Evolutionary conservation across 2,329 filamentous ascomycete species (phyloP).

Genomic region (Colletotrichum tropicale): DNA sequence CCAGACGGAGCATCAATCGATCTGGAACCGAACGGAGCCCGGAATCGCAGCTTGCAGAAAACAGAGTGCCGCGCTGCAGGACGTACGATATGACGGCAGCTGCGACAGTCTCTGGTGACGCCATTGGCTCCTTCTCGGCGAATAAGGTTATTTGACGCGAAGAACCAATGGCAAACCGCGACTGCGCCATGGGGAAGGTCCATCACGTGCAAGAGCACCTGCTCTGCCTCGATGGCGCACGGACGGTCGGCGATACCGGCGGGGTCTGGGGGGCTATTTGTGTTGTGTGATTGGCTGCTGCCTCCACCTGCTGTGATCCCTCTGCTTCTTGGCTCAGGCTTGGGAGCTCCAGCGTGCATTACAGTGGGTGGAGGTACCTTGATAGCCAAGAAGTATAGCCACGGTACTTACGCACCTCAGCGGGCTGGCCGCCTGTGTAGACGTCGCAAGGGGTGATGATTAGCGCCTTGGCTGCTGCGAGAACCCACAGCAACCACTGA

Average conservation of each 20-base stretch:
- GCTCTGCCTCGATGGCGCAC: background rate
- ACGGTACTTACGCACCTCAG: conserved; percentile 8
- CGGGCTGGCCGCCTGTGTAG: conserved; percentile 1
- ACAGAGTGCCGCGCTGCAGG: background rate
- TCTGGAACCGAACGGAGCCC: background rate
- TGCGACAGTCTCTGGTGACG: background rate
- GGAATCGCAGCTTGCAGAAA: background rate
- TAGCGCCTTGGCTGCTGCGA: conserved; percentile 13
- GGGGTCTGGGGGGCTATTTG: background rate
- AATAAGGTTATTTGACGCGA: conserved; percentile 15
- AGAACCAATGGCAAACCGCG: background rate
- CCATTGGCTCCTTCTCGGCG: background rate
- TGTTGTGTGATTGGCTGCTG: conserved; percentile 10
- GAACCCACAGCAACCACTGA: background rate
- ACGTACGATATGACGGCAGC: background rate
- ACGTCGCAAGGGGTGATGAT: background rate
- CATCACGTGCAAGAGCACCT: conserved; percentile 1
- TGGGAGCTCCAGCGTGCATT: background rate
- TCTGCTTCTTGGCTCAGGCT: background rate
- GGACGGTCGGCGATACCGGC: background rate
- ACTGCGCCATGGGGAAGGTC: background rate
- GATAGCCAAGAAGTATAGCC: conserved; percentile 12
- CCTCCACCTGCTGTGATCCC: background rate
- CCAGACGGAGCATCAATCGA: background rate
- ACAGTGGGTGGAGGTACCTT: conserved; percentile 1